phyloP scores from a whole-genome alignment of 2,329 filamentous ascomycete species.

The Aspergillus japonicus region DNA sequence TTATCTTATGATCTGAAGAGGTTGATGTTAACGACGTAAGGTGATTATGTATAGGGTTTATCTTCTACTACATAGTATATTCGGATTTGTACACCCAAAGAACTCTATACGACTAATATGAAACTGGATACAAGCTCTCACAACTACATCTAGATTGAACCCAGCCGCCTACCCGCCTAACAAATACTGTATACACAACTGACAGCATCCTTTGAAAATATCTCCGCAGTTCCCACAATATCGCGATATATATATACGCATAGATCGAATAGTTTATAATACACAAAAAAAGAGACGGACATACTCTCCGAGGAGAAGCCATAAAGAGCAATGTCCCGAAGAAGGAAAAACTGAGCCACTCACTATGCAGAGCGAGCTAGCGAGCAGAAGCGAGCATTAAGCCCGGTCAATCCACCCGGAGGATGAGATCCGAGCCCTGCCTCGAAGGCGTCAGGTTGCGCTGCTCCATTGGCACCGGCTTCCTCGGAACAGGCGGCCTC shows the following conservation, averaged over 20 bases:
- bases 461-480: conserved; percentile 25
- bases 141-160: no score
- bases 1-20: no score
- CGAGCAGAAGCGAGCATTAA: no score
- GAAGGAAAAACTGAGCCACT: not conserved
- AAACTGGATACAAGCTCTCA: no score
- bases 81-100: no score
- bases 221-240: not conserved
- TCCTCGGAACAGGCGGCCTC: conserved; percentile 22
- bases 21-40: no score
- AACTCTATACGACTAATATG: no score
- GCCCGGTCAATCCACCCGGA: conserved; percentile 29
- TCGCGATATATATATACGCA: not conserved
- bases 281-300: not conserved
- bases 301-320: not conserved
- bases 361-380: not conserved
- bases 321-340: conserved; percentile 3
- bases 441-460: conserved; percentile 33
- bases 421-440: conserved; percentile 31
- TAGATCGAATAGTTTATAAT: not conserved
- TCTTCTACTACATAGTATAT: no score
- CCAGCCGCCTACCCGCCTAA: no score
- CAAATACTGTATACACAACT: no score
- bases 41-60: no score
- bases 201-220: not conserved